Base-by-base conservation (phyloP, 1,284 basidiomycete genomes). In the Malassezia arunalokei region DNA sequence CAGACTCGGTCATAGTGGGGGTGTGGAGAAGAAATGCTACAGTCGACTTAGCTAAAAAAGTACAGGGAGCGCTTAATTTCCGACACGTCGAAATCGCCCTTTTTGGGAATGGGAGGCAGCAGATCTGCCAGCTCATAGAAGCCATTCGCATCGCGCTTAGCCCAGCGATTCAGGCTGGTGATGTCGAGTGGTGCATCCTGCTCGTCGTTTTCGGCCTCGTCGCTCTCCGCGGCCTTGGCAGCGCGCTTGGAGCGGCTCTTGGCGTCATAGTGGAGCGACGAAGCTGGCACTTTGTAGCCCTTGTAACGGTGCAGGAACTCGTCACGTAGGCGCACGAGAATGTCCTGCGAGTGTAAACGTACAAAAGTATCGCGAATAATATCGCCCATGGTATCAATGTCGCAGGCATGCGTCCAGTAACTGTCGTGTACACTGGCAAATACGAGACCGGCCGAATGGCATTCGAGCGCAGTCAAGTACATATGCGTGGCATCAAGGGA, bases 341-440 rank as follows among this genome's bases (percentile, higher is more conserved):
- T 82, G 70, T 92, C 83, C 17, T 86, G 84, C 17, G 83, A 84
- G 74, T 98, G 92, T 8, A 98, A 78, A 4, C 85, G 82, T 58
- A 98, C 86, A 74, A 98, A 98, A 0, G 87, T 88, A 46, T 92
- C 86, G 29, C 92, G 84, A 63, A 98, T 91, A 63, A 86, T 79
- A 43, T 78, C 78, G 0, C 86, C 87, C 89, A 99, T 94, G 50
- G 82, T 77, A 74, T 95, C 87, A 56, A 96, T 86, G 58, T 81
- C 82, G 35, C 78, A 80, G 0, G 92, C 86, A 71, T 99, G 92
- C 6, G 92, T 96, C 92, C 92, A 99, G 77, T 96, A 99, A 1
- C 90, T 95, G 73, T 99, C 94, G 75, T 99, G 92, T 11, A 98
- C 94, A 3, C 88, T 87, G 0, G 91, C 92, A 72, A 96, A 96